These are phyloP conservation scores for Scorias spongiosa DNA, from an alignment of 2,329 filamentous ascomycete genomes.

Conservation along the genomic window DNA sequence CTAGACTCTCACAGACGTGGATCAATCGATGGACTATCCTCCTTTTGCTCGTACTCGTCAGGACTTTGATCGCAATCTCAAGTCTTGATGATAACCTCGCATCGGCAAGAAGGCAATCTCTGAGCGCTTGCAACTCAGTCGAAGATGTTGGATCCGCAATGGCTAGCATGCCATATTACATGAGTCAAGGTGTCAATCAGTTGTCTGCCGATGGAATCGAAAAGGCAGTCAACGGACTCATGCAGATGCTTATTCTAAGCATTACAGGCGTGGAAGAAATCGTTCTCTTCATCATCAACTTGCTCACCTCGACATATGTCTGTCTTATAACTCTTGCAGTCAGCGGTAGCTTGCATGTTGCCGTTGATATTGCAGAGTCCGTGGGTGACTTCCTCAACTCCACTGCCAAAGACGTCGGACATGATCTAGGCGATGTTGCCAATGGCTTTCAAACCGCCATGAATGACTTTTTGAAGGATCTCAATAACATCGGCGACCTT, in stretches of 20 bases:
- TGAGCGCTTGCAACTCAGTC: constrained; percentile 79
- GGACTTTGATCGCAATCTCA: constrained; percentile 61
- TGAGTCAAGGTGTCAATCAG: constrained; percentile 76
- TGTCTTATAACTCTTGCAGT: constrained; percentile 79
- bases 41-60: constrained; percentile 67
- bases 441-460: constrained; percentile 35
- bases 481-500: constrained; percentile 28
- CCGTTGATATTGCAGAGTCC: constrained; percentile 45
- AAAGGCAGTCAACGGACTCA: constrained; percentile 63
- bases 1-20: constrained; percentile 89
- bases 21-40: constrained; percentile 95
- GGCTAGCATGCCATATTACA: constrained; percentile 96
- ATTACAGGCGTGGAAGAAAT: constrained; percentile 75
- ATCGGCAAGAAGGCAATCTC: constrained; percentile 63
- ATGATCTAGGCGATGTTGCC: constrained; percentile 33
- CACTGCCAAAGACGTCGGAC: constrained; percentile 41
- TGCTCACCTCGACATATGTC: constrained; percentile 77
- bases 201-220: constrained; percentile 68
- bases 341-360: constrained; percentile 61
- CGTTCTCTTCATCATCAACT: constrained; percentile 81
- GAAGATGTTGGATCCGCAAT: constrained; percentile 87
- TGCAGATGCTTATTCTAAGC: constrained; percentile 61
- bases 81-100: constrained; percentile 59
- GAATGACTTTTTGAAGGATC: constrained; percentile 39
- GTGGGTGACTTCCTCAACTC: constrained; percentile 46